phyloP scores from a whole-genome alignment of 2,329 filamentous ascomycete genomes.

The Aspergillus sojae region DNA sequence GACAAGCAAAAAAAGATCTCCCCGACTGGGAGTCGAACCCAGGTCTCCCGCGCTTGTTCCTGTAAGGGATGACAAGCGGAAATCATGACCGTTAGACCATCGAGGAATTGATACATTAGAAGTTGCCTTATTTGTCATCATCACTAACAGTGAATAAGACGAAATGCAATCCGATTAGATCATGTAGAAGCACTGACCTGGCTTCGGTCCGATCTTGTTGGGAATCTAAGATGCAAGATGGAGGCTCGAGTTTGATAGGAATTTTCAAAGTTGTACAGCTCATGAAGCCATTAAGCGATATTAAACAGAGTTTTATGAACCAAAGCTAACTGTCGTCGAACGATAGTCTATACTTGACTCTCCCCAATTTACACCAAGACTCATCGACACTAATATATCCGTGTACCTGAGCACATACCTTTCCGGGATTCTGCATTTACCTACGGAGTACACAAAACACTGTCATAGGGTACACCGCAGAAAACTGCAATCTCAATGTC shows the following conservation, averaged over 20 bases:
- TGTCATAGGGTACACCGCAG: no score
- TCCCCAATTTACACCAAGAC: neutral
- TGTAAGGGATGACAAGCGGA: constrained; percentile 16
- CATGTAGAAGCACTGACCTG: no score
- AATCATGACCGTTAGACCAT: constrained; percentile 21
- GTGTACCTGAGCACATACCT: neutral
- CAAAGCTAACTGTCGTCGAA: neutral
- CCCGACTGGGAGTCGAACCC: constrained; percentile 18
- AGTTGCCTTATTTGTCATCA: rapidly evolving
- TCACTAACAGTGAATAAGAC: rapidly evolving
- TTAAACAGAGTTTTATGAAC: neutral
- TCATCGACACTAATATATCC: neutral
- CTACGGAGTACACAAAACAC: no score
- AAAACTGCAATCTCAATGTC: neutral
- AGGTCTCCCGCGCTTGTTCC: constrained; percentile 18
- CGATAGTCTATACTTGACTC: neutral
- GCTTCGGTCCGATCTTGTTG: no score
- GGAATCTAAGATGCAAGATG: no score
- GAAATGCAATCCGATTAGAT: no score
- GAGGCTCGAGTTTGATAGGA: no score
- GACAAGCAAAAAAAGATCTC: constrained; percentile 1
- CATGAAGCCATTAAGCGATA: no score
- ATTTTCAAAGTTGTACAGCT: no score
- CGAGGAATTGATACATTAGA: constrained; percentile 18
- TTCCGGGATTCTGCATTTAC: no score